A percentile compares a stretch with the other conserved stretches of the same genome.
phyloP scores from a whole-genome alignment of 768 basidiomycete genomes.

The Favolaschia claudopus region DNA sequence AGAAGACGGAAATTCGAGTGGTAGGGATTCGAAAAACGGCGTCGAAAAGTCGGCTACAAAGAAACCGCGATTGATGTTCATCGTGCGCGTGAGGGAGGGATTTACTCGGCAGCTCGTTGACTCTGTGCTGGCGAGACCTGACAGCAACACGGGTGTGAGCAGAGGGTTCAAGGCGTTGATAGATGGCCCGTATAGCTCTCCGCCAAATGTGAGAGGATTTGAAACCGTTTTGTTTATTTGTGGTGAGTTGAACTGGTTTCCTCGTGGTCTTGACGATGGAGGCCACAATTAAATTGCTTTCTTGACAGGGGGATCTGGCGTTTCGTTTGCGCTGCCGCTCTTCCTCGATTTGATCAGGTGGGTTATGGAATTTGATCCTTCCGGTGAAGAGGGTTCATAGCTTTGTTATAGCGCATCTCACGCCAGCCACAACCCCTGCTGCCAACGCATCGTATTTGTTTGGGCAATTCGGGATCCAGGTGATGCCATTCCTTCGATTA shows the following conservation, averaged over 20 bases:
- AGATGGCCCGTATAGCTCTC: conserved; percentile 66
- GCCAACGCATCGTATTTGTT: conserved; percentile 42
- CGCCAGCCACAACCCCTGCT: conserved; percentile 12
- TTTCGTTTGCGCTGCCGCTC: conserved; percentile 55
- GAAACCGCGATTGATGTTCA: conserved; percentile 56
- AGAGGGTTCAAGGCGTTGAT: conserved; percentile 54
- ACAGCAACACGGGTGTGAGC: conserved; percentile 11
- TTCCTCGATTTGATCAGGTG: conserved; percentile 53
- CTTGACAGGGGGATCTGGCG: conserved; percentile 53
- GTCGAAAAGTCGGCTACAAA: conserved; percentile 32
- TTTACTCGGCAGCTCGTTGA: conserved; percentile 61
- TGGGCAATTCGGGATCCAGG: conserved; percentile 52
- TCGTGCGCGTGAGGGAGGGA: conserved; percentile 65
- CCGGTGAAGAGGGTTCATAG: too few species aligned
- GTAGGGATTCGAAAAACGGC: not conserved
- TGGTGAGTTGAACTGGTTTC: conserved; percentile 30
- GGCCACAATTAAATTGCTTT: not conserved
- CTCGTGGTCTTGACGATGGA: not conserved
- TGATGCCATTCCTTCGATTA: conserved; percentile 24
- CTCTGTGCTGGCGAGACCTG: conserved; percentile 30
- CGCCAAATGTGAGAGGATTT: conserved; percentile 48
- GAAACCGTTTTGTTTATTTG: conserved; percentile 58
- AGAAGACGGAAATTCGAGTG: not conserved
- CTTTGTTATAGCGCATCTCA: conserved; percentile 1
- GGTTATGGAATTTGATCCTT: conserved; percentile 21